Base-by-base conservation (phyloP, 208 protist genomes). In the Sergeia podlipaevii region DNA sequence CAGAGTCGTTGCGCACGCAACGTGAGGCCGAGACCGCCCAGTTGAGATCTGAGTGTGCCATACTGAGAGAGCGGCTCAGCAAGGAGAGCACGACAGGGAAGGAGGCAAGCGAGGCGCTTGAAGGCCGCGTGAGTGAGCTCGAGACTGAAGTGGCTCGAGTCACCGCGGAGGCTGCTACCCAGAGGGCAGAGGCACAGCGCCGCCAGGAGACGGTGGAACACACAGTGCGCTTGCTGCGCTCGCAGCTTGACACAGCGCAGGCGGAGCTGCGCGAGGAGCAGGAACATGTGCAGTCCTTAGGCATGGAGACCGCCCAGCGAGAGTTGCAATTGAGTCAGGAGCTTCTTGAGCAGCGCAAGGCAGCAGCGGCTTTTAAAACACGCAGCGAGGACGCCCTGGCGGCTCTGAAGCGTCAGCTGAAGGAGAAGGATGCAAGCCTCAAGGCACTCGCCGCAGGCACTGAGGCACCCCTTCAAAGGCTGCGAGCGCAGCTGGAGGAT, bases 401-500 rank as follows among this genome's bases (percentile, higher is more conserved):
- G 10, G 67, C 79, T 45, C 66, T 92, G 55, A 79, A 77, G 62
- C 83, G 85, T n/a, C 83, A 92, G 47, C 69, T 95, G 37, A 70
- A 71, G 10, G 88, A 90, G 52, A 91, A 91, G 59, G 77, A 91
- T 48, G 60, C 74, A 0, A 73, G 85, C 49, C 73, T 95, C 46
- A 65, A 85, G 59, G 72, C 74, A 7, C 74, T 95, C 1, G 82
- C 82, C 3, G 72, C 71, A 10, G 66, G 56, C 36, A 43, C 70
- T 4, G 71, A 66, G 3, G 83, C 88, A 63, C 81, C 83, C 8
- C 53, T 95, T 23, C 79, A 91, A 66, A 68, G 79, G 1, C 74
- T 95, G 8, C 80, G 88, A 3, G 59, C 51, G 49, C 88, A 95
- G 60, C 79, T 95, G 10, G 88, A 91, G 34, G 80, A 88, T n/a